phyloP scores from a whole-genome alignment of 2,329 filamentous ascomycete species.

The Aspergillus brasiliensis region DNA sequence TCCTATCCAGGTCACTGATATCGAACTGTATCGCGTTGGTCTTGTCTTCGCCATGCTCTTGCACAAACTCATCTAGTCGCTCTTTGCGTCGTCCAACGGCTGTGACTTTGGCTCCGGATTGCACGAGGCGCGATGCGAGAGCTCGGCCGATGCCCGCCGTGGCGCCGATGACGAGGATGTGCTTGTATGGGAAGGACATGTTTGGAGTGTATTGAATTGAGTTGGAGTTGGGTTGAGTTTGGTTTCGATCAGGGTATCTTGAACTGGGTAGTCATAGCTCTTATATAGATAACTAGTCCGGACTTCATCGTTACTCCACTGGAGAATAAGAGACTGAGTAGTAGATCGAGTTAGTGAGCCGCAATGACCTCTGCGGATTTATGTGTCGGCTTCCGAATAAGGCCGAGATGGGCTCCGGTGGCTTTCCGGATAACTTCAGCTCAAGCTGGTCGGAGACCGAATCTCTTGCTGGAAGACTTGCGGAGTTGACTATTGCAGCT shows the following conservation, averaged over 20 bases:
- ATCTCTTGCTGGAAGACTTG: too few species aligned
- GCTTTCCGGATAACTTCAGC: too few species aligned
- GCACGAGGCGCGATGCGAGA: slow-evolving; percentile 38
- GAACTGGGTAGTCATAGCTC: too few species aligned
- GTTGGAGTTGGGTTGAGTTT: background rate
- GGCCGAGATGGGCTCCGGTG: too few species aligned
- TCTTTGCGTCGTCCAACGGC: slow-evolving; percentile 59
- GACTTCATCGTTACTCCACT: too few species aligned
- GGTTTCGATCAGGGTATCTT: rapidly evolving
- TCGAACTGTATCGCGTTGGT: slow-evolving; percentile 50
- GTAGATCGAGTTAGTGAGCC: too few species aligned
- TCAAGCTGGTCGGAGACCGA: too few species aligned
- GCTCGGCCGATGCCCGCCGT: slow-evolving; percentile 58
- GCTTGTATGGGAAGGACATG: slow-evolving; percentile 60
- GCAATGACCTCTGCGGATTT: too few species aligned
- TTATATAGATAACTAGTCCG: too few species aligned
- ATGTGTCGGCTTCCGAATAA: too few species aligned
- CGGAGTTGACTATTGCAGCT: too few species aligned
- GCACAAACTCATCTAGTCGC: slow-evolving; percentile 52
- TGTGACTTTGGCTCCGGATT: slow-evolving; percentile 53
- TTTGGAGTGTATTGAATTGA: background rate
- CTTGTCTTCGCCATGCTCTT: slow-evolving; percentile 46
- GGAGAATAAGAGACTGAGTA: too few species aligned
- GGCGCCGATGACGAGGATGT: slow-evolving; percentile 58
- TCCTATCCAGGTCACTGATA: slow-evolving; percentile 47